Base-by-base conservation (phyloP, 2,329 filamentous ascomycete species). In the Beauveria varroae region DNA sequence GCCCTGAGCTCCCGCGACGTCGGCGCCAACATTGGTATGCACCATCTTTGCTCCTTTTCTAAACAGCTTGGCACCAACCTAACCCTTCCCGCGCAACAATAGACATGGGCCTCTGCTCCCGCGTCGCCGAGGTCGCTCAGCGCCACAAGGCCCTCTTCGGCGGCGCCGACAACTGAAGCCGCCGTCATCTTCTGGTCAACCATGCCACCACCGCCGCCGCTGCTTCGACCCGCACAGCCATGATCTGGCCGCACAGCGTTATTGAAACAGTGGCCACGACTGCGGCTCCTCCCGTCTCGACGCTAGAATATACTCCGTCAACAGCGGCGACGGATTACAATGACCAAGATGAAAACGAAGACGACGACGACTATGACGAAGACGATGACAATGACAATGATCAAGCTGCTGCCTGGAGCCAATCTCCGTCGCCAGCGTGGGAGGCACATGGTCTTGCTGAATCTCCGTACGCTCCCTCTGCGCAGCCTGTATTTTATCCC, bases 101-200 rank as follows among this genome's bases (percentile, higher is more conserved):
- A 93, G 92, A 97, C 75, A 90, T 89, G 74, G 81, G 80, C 58
- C 82, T 91, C 40, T 88, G 86, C 63, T 86, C 90, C 62, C 85
- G 88, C 0, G 89, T 97, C 3, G 93, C 96, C 18, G 90, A 97
- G 62, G 87, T 86, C 41, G 95, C 91, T 40, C 93, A 97, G 75
- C 83, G 86, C 55, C 85, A 91, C 71, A 90, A 88, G 70, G 79
- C 86, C 64, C 88, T 98, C 57, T 97, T 97, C 72, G 68, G 76
- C 41, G 92, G 90, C 70, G 28, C 28, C 9, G 82, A 84, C 60
- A 71, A 74, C 66, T 75, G 72, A 75, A 65, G 70, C 60, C 65
- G 67, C 67, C 68, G 67, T 18, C 46, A 5, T n/a, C 26, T 44
- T 8, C 26, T 46, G 14, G 43, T 44, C 20, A 18, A 20, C 40